Conservation (phyloP, 768 basidiomycete genomes). For the Russula sp. region DNA sequence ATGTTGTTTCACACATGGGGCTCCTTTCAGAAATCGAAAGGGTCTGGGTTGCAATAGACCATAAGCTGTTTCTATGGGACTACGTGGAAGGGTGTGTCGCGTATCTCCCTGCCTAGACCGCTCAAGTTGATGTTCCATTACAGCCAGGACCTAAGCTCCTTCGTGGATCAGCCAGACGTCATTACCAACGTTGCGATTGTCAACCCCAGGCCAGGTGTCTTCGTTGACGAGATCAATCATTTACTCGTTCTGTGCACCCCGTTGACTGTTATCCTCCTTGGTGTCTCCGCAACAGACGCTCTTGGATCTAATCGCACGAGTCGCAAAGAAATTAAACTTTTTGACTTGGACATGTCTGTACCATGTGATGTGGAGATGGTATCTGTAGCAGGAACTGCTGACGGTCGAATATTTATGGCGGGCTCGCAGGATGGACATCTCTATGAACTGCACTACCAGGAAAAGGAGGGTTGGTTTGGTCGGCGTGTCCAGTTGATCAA, state of each 20-base stretch:
- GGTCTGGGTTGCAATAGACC: constrained; percentile 92
- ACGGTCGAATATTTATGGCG: constrained; percentile 89
- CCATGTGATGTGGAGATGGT: constrained; percentile 80
- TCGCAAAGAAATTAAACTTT: constrained; percentile 77
- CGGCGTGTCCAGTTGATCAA: constrained; percentile 81
- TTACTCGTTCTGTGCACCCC: constrained; percentile 89
- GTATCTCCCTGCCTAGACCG: background rate
- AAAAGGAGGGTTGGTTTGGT: constrained; percentile 87
- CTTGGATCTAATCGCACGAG: constrained; percentile 33
- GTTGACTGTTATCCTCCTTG: constrained; percentile 74
- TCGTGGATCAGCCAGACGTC: constrained; percentile 82
- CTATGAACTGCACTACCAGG: constrained; percentile 89
- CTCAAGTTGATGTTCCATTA: constrained; percentile 10
- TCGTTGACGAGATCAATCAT: constrained; percentile 86
- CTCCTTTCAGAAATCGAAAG: constrained; percentile 89
- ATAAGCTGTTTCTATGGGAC: constrained; percentile 94
- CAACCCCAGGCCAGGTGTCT: constrained; percentile 75
- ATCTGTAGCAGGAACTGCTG: constrained; percentile 67
- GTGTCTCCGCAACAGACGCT: constrained; percentile 51
- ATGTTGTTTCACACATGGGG: constrained; percentile 77
- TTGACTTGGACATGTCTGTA: constrained; percentile 79
- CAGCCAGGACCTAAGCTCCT: constrained; percentile 89
- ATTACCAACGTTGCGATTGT: constrained; percentile 88
- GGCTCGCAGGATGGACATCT: constrained; percentile 80
- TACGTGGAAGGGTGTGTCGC: constrained; percentile 78